A percentile compares a stretch with the other conserved stretches of the same genome.
Conservation (phyloP, 2,329 filamentous ascomycete species). For the Ophiostoma populinum region DNA sequence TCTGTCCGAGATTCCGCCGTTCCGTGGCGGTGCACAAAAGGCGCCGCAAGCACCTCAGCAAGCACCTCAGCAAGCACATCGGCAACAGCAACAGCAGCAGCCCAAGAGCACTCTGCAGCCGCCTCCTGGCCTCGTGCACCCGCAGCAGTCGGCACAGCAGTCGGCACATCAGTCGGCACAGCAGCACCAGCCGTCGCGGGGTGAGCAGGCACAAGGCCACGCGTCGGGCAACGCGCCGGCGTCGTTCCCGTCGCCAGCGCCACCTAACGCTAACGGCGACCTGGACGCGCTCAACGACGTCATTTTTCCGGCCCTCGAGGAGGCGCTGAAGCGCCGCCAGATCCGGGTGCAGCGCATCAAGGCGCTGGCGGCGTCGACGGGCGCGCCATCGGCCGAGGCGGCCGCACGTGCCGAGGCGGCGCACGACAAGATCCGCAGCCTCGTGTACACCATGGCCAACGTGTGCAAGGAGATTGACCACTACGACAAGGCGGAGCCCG, state of each 20-base stretch:
- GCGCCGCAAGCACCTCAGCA: constrained; percentile 14
- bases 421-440: constrained; percentile 65
- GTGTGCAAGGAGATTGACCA: constrained; percentile 83
- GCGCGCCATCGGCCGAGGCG: constrained; percentile 1
- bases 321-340: constrained; percentile 68
- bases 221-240: constrained; percentile 14
- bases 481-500: constrained; percentile 68
- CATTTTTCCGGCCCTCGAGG: constrained; percentile 81
- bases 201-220: neutral
- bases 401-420: constrained; percentile 39
- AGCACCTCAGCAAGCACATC: constrained; percentile 11
- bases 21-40: constrained; percentile 20
- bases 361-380: constrained; percentile 8
- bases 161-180: neutral
- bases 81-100: constrained; percentile 15
- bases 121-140: constrained; percentile 1
- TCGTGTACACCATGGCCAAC: constrained; percentile 68
- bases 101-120: constrained; percentile 6
- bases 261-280: constrained; percentile 44
- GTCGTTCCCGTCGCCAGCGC: constrained; percentile 38
- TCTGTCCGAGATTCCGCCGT: constrained; percentile 39
- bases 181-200: neutral
- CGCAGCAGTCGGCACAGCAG: neutral
- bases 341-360: constrained; percentile 38
- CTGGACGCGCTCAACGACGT: constrained; percentile 81